A percentile compares a stretch with the other conserved stretches of the same genome.
Conservation (phyloP, 106 monocot species). For the Cymbidium sinense region DNA sequence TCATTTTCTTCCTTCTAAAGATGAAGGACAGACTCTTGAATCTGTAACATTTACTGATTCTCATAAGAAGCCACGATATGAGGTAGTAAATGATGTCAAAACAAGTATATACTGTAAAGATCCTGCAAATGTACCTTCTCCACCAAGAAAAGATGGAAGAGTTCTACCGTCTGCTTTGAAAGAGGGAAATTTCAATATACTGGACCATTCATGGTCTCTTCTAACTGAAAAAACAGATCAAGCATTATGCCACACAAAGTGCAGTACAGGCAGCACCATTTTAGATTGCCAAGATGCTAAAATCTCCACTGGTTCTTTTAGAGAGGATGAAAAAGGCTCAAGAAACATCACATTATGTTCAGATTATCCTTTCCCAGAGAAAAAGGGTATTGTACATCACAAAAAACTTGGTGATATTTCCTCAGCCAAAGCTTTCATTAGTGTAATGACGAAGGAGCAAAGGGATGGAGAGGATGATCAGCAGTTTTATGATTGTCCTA, state of each 20-base stretch:
- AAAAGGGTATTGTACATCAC: constrained; percentile 7
- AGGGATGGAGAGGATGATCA: constrained; percentile 26
- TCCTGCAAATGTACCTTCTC: background rate
- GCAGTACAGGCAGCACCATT: background rate
- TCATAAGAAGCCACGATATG: constrained; percentile 9
- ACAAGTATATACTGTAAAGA: background rate
- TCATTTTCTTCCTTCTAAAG: constrained; percentile 14
- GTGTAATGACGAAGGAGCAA: background rate
- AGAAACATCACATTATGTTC: constrained; percentile 4
- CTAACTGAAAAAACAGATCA: background rate
- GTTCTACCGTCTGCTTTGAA: constrained; percentile 1
- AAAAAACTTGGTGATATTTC: constrained; percentile 21
- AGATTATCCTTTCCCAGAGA: constrained; percentile 10
- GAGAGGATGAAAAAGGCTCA: background rate
- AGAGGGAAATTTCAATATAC: constrained; percentile 2
- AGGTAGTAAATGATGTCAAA: constrained; percentile 5
- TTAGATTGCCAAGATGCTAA: constrained; percentile 6
- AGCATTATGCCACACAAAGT: background rate
- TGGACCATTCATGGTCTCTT: background rate
- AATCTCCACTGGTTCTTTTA: constrained; percentile 6
- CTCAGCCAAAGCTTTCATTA: constrained; percentile 3
- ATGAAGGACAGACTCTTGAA: constrained; percentile 8
- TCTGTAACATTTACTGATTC: background rate
- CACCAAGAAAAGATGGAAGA: background rate
- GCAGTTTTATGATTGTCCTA: constrained; percentile 34